Evolutionary conservation across 2,329 filamentous ascomycete species (phyloP), one percentile per base, ranked within the genome.

Genomic region (Tolypocladium pustulatum): DNA sequence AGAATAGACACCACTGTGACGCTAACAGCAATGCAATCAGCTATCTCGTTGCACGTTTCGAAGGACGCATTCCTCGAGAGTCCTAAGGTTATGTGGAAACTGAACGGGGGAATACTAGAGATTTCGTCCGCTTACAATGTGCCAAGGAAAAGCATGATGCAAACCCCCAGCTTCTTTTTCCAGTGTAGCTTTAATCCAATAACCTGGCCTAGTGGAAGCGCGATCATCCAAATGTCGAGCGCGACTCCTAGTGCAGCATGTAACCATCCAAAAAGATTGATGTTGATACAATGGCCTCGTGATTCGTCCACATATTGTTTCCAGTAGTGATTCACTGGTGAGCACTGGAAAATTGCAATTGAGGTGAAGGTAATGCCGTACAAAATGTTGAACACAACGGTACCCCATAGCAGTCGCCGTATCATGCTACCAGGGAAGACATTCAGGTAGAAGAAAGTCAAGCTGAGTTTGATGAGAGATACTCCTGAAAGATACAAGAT

Each of bases 401-500:
- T 73, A n/a, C 54, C 69, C 67, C 71, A 73, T 4, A 78, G 66
- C 4, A 75, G 13, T 15, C 66, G 65, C 17, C 73, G 71, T 4
- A 79, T 70, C 1, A 53, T 58, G 1, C 40, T 57, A 0, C 65
- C 65, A 1, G 75, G 74, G 60, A 82, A 82, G 58, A 81, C 76
- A 37, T 76, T 75, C 37, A 78, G 70, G 65, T 80, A 81, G 66
- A 81, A 79, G 63, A 78, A 70, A 4, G 81, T 70, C 51, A 81
- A 71, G 7, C 77, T 75, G 13, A 79, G 64, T 61, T 81, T 79
- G 41, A 77, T 70, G 49, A 77, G 66, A 7, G 72, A 65, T 15
- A 78, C 66, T 13, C 74, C 66, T 1, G 69, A 57, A 61, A 79
- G 76, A 65, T 80, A 78, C 34, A 78, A 49, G 40, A 68, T 62